Evolutionary conservation across 495 filamentous ascomycete genomes (phyloP).

Genomic region (Melanomma pulvis-pyrius): DNA sequence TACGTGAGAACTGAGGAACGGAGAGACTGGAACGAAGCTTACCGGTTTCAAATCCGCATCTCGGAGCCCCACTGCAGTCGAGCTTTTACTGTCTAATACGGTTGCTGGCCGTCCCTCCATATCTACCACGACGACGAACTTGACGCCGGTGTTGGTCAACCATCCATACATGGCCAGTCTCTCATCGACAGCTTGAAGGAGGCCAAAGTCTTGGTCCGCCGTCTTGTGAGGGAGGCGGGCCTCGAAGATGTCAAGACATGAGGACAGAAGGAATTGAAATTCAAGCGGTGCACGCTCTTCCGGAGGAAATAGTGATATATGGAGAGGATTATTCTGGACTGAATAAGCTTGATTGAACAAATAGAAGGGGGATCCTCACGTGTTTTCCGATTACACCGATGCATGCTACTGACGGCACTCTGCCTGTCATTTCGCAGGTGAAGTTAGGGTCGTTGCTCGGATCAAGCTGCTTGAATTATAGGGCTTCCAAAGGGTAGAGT

Average conservation of each 20-base stretch:
- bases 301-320: slow-evolving; percentile 86
- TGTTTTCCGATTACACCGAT: slow-evolving; percentile 91
- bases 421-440: slow-evolving; percentile 28
- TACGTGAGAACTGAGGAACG: background rate
- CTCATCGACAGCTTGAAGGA: slow-evolving; percentile 91
- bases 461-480: background rate
- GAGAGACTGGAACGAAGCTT: slow-evolving; percentile 40
- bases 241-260: slow-evolving; percentile 91
- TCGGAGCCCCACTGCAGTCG: slow-evolving; percentile 60
- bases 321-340: slow-evolving; percentile 88
- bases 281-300: slow-evolving; percentile 65
- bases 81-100: slow-evolving; percentile 41
- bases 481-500: background rate
- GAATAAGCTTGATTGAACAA: slow-evolving; percentile 23
- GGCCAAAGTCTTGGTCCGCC: slow-evolving; percentile 81
- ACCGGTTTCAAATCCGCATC: slow-evolving; percentile 83
- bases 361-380: slow-evolving; percentile 50
- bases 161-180: slow-evolving; percentile 89
- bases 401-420: slow-evolving; percentile 76
- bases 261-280: slow-evolving; percentile 88
- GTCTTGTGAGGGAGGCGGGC: slow-evolving; percentile 66
- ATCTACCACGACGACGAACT: slow-evolving; percentile 85
- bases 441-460: background rate
- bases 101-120: slow-evolving; percentile 63
- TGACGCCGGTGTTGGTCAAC: slow-evolving; percentile 94